Evolutionary conservation across 2,329 filamentous ascomycete species (phyloP).

Genomic region (Colletotrichum theobromicola): DNA sequence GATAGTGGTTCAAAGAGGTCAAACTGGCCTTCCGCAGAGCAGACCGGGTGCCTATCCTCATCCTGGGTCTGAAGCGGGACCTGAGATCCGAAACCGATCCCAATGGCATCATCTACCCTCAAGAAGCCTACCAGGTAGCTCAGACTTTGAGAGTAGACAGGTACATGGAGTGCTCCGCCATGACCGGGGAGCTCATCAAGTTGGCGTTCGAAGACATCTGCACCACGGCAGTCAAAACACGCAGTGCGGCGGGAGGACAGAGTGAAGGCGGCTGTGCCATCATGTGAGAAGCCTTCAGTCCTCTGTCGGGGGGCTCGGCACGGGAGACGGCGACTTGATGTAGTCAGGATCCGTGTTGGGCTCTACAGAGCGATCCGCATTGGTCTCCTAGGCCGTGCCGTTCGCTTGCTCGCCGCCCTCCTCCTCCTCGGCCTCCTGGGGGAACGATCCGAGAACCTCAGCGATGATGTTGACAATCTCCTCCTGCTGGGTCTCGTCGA

Average conservation of each 20-base stretch:
- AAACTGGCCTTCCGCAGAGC: conserved; percentile 51
- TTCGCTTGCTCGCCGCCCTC: conserved; percentile 41
- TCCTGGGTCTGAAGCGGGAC: conserved; percentile 67
- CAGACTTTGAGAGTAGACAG: conserved; percentile 66
- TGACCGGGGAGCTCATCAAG: conserved; percentile 63
- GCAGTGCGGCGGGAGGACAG: conserved; percentile 52
- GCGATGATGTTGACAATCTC: conserved; percentile 62
- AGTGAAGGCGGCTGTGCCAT: conserved; percentile 60
- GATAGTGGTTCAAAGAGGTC: conserved; percentile 63
- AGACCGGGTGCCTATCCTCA: conserved; percentile 57
- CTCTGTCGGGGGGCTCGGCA: neutral
- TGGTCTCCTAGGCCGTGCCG: conserved; percentile 33
- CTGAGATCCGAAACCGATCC: conserved; percentile 62
- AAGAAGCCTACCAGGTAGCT: conserved; percentile 62
- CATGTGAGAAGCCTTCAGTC: conserved; percentile 40
- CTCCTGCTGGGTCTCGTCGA: conserved; percentile 62
- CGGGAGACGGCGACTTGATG: neutral
- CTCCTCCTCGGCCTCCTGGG: conserved; percentile 30
- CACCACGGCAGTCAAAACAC: conserved; percentile 56
- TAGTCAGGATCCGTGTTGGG: neutral
- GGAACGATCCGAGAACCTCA: conserved; percentile 62
- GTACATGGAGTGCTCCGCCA: conserved; percentile 68
- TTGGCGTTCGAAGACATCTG: conserved; percentile 67
- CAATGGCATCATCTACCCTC: conserved; percentile 65
- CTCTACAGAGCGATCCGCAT: neutral